These are phyloP conservation scores for Byssothecium circinans DNA, from an alignment of 2,329 filamentous ascomycete species.

Conservation along the genomic window DNA sequence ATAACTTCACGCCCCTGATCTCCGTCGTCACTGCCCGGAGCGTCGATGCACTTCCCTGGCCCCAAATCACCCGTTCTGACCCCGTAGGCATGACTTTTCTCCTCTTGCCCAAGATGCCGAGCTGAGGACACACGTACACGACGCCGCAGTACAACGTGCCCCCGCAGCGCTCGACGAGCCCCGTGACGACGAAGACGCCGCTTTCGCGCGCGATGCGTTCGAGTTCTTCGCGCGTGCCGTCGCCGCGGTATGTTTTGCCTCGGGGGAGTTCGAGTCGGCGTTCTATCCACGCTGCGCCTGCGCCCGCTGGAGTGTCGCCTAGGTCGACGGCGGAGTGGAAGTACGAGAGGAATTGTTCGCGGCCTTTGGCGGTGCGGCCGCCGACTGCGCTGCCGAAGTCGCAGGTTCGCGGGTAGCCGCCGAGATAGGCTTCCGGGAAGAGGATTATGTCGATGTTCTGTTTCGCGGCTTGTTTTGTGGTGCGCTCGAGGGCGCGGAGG, in stretches of 20 bases:
- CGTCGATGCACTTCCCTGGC: conserved; percentile 77
- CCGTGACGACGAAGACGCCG: conserved; percentile 79
- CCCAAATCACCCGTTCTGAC: conserved; percentile 83
- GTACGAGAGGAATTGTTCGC: conserved; percentile 81
- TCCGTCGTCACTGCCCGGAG: conserved; percentile 76
- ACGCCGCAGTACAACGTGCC: conserved; percentile 83
- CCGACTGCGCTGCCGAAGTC: conserved; percentile 77
- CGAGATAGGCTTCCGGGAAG: conserved; percentile 89
- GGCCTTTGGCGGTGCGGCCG: conserved; percentile 65
- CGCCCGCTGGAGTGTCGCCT: conserved; percentile 74
- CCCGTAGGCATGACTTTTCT: conserved; percentile 93
- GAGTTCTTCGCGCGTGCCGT: conserved; percentile 77
- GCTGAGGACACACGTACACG: conserved; percentile 76
- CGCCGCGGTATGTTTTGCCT: conserved; percentile 58
- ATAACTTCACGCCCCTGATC: conserved; percentile 77
- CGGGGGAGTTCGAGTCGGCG: conserved; percentile 58
- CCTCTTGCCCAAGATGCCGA: conserved; percentile 78
- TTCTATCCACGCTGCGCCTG: conserved; percentile 71
- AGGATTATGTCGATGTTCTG: conserved; percentile 69
- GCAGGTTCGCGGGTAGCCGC: conserved; percentile 84
- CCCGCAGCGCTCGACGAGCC: conserved; percentile 75
- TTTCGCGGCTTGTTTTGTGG: conserved; percentile 65
- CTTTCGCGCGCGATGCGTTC: conserved; percentile 76
- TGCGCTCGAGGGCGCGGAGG: conserved; percentile 64
- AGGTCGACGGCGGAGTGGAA: conserved; percentile 79